Conservation (phyloP, 805 yeast genomes). For the Ogataea naganishii region DNA sequence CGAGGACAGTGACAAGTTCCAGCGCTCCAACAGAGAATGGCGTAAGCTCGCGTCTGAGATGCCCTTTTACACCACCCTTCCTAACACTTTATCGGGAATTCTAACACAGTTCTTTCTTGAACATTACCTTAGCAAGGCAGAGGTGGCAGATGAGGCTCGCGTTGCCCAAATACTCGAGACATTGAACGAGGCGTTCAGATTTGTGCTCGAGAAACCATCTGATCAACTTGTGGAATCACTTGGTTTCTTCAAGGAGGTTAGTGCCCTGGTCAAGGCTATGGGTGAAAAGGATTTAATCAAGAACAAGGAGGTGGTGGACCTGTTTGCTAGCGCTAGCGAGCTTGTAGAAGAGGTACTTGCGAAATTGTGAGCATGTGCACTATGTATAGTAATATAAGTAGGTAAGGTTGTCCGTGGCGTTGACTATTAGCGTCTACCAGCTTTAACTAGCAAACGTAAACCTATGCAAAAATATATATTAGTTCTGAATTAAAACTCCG, state of each 20-base stretch:
- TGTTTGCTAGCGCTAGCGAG: constrained; percentile 8
- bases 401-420: too few relatives aligned
- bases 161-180: neutral
- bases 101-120: constrained; percentile 47
- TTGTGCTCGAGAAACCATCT: constrained; percentile 11
- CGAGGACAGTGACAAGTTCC: constrained; percentile 44
- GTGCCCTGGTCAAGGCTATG: constrained; percentile 12
- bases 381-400: too few relatives aligned
- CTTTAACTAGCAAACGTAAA: too few relatives aligned
- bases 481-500: too few relatives aligned
- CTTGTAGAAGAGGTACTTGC: constrained; percentile 6
- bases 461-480: too few relatives aligned
- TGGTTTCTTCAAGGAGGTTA: constrained; percentile 16
- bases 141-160: constrained; percentile 32
- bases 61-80: constrained; percentile 52
- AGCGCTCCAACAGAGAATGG: constrained; percentile 46
- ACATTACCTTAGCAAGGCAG: constrained; percentile 8
- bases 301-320: constrained; percentile 5
- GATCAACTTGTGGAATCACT: constrained; percentile 14
- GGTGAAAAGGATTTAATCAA: constrained; percentile 10
- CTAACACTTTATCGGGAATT: constrained; percentile 58
- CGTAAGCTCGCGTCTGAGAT: constrained; percentile 39
- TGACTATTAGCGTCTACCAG: too few relatives aligned
- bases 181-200: constrained; percentile 6
- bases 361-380: too few relatives aligned